Base-by-base conservation (phyloP, 805 yeast genomes). In the Jamesozyma lodderae region DNA sequence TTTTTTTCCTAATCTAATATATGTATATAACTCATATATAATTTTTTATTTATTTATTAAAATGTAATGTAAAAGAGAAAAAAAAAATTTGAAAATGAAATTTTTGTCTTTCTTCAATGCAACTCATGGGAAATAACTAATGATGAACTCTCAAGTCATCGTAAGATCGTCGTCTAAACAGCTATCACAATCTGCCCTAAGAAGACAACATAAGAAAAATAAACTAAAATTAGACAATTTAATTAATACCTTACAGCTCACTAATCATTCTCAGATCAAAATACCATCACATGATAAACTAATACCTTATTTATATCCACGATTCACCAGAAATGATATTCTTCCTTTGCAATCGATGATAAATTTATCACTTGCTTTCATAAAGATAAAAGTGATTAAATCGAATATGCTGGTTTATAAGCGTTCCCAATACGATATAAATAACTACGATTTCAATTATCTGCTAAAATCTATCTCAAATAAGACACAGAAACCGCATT, bases 381-480 rank as follows among this genome's bases (percentile, higher is more conserved):
- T 41, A 7, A 34, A 31, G 14, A 26, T 42, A 14, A 38, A 37
- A 13, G 29, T 51, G 5, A 24, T 35, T n/a, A 23, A 38, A 15
- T 28, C 43, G 16, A 43, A 46, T 16, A 27, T 52, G 36, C 29
- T 34, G 15, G 18, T 47, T 11, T 53, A 43, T 38, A 48, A 41
- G 28, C 45, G 46, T 32, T 40, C 49, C 2, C 11, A 18, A 6
- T 31, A 32, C 6, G 58, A 53, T 33, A 36, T 53, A 4, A 35
- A 42, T 22, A 43, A 43, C 8, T 43, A 36, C 25, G 58, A 53
- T 38, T 53, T 53, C 38, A 48, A 50, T 33, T 53, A 33, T 21
- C 4, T 13, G 21, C 4, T n/a, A n/a, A n/a, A n/a, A n/a, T n/a
- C n/a, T n/a, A n/a, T n/a, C n/a, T n/a, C 3, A 35, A 35, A 15